phyloP scores from a whole-genome alignment of 2,329 filamentous ascomycete genomes.

The Huntiella savannae region DNA sequence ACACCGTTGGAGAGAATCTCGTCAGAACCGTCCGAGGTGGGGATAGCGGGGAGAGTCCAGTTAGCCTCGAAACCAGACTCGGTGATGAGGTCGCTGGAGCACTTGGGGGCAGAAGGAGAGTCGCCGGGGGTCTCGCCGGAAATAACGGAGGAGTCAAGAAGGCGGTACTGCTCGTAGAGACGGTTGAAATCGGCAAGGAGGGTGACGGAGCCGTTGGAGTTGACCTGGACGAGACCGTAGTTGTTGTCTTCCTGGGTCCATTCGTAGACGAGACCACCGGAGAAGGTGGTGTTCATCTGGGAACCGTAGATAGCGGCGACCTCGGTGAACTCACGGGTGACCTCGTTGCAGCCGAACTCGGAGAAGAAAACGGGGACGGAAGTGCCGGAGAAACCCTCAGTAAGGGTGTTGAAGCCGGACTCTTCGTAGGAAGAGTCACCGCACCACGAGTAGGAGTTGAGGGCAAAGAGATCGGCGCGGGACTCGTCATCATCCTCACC shows the following conservation, averaged over 20 bases:
- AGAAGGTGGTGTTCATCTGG: constrained; percentile 49
- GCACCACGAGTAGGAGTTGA: constrained; percentile 59
- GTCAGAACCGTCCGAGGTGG: constrained; percentile 37
- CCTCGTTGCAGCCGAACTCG: constrained; percentile 61
- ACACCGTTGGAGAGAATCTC: constrained; percentile 63
- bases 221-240: constrained; percentile 45
- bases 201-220: constrained; percentile 34
- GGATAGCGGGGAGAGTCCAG: constrained; percentile 57
- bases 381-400: constrained; percentile 43
- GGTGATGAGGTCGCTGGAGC: constrained; percentile 47
- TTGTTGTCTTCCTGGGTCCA: constrained; percentile 52
- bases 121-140: constrained; percentile 37
- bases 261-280: constrained; percentile 66
- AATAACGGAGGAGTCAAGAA: constrained; percentile 51
- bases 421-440: constrained; percentile 41
- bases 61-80: constrained; percentile 50
- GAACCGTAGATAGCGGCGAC: constrained; percentile 51
- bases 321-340: constrained; percentile 56
- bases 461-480: constrained; percentile 53
- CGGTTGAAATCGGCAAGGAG: constrained; percentile 51
- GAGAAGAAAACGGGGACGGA: constrained; percentile 66
- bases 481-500: constrained; percentile 38
- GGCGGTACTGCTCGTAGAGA: constrained; percentile 55
- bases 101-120: constrained; percentile 36
- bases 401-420: constrained; percentile 43